Percentiles rank a stretch among this genome's conserved stretches.
phyloP scores from a whole-genome alignment of 179 eudicot genomes.

The Beta macrorhiza region DNA sequence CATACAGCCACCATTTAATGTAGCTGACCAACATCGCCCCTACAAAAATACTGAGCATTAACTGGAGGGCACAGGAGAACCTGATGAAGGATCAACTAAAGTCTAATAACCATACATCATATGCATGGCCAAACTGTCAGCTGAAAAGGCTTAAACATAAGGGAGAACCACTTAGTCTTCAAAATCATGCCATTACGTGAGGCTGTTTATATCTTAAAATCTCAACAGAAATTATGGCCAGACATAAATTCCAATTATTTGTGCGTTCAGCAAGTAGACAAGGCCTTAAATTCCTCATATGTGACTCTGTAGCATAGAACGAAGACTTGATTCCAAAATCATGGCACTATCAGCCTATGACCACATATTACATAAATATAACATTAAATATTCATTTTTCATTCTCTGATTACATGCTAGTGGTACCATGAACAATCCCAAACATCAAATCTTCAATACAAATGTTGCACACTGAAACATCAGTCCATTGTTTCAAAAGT shows the following conservation, averaged over 20 bases:
- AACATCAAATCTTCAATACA: no score
- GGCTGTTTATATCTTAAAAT: neutral
- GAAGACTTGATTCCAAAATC: no score
- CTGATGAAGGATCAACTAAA: neutral
- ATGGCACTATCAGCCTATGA: no score
- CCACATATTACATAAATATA: no score
- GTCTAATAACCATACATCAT: neutral
- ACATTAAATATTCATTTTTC: no score
- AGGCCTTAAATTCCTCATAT: no score
- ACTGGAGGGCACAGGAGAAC: neutral
- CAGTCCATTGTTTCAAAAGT: neutral
- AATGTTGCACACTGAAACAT: neutral
- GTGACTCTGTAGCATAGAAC: no score
- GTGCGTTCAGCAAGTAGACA: neutral
- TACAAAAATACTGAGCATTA: neutral
- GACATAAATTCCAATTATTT: neutral
- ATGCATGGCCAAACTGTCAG: neutral
- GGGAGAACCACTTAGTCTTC: no score
- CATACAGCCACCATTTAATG: neutral
- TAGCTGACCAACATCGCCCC: neutral
- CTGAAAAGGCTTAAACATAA: neutral
- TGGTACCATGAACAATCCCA: no score
- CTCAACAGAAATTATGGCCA: neutral
- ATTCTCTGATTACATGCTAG: no score
- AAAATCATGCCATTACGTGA: no score